Evolutionary conservation across 2,329 filamentous ascomycete species (phyloP).

Genomic region (Claviceps arundinis): DNA sequence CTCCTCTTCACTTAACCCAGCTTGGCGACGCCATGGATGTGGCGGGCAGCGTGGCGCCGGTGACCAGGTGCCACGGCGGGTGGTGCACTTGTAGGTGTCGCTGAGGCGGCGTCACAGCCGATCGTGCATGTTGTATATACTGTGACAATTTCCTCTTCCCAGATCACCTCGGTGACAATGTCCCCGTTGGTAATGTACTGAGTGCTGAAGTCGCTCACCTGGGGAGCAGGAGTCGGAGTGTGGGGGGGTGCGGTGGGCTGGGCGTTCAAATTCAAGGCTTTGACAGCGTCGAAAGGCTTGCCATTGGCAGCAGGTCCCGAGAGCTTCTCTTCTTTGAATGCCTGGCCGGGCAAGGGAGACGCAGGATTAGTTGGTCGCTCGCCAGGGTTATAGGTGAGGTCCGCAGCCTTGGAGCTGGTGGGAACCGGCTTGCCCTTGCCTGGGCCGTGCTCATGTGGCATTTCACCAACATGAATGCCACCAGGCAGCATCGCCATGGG

Average conservation of each 20-base stretch:
- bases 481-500: conserved; percentile 53
- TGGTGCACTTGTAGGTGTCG: conserved; percentile 3
- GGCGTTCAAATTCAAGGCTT: conserved; percentile 1
- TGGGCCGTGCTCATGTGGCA: not conserved
- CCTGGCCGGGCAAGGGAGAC: conserved; percentile 26
- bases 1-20: conserved; percentile 11
- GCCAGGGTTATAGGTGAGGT: conserved; percentile 24
- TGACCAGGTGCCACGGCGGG: conserved; percentile 9
- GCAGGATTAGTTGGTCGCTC: conserved; percentile 18
- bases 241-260: conserved; percentile 6
- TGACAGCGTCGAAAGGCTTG: not conserved
- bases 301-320: not conserved
- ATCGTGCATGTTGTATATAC: conserved; percentile 33
- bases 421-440: not conserved
- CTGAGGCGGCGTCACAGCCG: conserved; percentile 17
- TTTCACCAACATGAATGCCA: conserved; percentile 25
- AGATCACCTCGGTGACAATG: conserved; percentile 41
- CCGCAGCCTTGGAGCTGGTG: conserved; percentile 7
- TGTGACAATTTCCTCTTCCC: conserved; percentile 41
- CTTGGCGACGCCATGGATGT: conserved; percentile 25
- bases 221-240: conserved; percentile 10
- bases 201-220: conserved; percentile 31
- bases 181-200: conserved; percentile 37
- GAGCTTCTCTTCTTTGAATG: conserved; percentile 23
- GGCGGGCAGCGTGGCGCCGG: conserved; percentile 21